Evolutionary conservation across 129 eudicot genomes (phyloP), one percentile per base, ranked within the genome.

Genomic region (Dittrichia graveolens): DNA sequence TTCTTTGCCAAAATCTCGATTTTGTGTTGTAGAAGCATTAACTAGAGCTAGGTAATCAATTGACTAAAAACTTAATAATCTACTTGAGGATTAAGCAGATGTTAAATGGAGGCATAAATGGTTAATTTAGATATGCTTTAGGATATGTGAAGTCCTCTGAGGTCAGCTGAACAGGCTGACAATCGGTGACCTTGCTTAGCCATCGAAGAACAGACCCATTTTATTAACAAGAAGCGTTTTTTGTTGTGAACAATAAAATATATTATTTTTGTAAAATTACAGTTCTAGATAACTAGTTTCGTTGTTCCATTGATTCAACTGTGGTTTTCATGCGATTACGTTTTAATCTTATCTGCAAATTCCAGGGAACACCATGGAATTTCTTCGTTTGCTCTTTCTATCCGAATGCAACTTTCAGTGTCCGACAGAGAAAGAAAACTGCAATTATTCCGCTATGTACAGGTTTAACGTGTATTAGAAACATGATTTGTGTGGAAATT

Each of bases 401-500:
- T 37, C 18, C 12, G 56, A 41, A 15, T 69, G 37, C 40, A 54
- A 39, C 54, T 40, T 71, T 58, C 50, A 34, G 13, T 57, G 49
- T 66, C 74, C 56, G 48, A 54, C 39, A 8, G 73, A 48, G 19
- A 47, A 72, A 60, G 74, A 61, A 58, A 14, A 69, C 58, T 61
- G 71, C 64, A 60, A 61, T 61, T 70, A 61, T 61, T 61, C 38
- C 5, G 38, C 35, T 70, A 12, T 78, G 82, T 78, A 78, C 77
- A 78, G 72, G 38, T 43, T 67, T 49, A 43, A 61, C 47, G 49
- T 16, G 41, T 46, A 24, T 56, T n/a, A 44, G 7, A 53, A 75
- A 75, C 65, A 43, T 61, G 35, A 5, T 54, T 44, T 12, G 55
- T 69, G 56, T 69, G 76, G 74, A 76, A 76, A 59, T 58, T 37